Evolutionary conservation across 345 rosid species (phyloP).

Genomic region (Acer campestre): DNA sequence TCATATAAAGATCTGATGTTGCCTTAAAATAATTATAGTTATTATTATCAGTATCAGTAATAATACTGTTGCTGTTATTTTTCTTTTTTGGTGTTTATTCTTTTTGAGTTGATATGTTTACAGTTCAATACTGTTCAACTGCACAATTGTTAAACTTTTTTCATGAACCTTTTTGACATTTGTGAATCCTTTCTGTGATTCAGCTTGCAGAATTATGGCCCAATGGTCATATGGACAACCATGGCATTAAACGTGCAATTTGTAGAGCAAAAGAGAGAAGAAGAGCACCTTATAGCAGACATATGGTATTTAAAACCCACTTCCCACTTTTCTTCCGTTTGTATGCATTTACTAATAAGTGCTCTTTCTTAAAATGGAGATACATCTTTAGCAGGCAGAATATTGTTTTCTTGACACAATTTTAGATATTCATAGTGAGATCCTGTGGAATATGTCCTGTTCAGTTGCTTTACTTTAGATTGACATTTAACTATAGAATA

Average conservation of each 20-base stretch:
- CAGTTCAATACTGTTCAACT: background rate
- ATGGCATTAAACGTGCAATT: constrained; percentile 84
- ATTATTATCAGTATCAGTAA: background rate
- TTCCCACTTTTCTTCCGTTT: background rate
- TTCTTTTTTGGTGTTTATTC: background rate
- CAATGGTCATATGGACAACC: constrained; percentile 80
- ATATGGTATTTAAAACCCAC: constrained; percentile 37
- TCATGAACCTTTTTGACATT: constrained; percentile 27
- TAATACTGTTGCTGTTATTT: background rate
- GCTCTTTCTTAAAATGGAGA: background rate
- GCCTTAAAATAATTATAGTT: background rate
- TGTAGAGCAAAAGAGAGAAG: constrained; percentile 82
- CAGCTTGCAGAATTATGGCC: constrained; percentile 96
- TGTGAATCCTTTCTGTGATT: constrained; percentile 26
- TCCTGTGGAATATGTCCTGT: background rate
- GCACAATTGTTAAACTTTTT: constrained; percentile 3
- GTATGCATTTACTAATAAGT: background rate
- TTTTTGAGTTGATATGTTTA: background rate
- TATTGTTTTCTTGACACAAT: background rate
- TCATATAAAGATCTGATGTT: background rate
- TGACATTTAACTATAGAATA: too few relatives aligned
- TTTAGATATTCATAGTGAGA: background rate
- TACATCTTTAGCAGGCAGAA: background rate
- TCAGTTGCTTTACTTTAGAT: background rate
- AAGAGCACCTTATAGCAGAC: constrained; percentile 44